A percentile compares a stretch with the other conserved stretches of the same genome.
Conservation (phyloP, 768 basidiomycete species). For the Cantharellus anzutake region DNA sequence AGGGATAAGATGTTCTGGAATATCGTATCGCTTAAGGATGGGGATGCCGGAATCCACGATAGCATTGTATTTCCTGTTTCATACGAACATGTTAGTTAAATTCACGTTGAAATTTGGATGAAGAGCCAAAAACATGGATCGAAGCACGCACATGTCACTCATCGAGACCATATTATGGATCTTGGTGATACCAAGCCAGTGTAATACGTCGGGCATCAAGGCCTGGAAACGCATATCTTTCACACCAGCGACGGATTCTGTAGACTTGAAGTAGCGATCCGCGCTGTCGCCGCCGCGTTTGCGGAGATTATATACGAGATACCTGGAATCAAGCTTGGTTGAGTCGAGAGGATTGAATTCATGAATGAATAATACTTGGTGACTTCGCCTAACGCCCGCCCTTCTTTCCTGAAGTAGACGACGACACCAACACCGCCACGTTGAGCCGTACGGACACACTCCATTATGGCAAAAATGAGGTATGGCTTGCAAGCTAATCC, state of each 20-base stretch:
- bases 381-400: conserved; percentile 82
- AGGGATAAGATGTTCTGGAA: conserved; percentile 81
- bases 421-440: conserved; percentile 82
- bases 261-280: conserved; percentile 84
- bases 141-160: conserved; percentile 51
- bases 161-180: conserved; percentile 80
- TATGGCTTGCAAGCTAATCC: conserved; percentile 63
- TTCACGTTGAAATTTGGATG: not conserved
- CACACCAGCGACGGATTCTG: conserved; percentile 85
- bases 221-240: conserved; percentile 92
- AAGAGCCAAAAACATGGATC: conserved; percentile 1
- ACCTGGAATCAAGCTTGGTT: conserved; percentile 23
- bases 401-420: conserved; percentile 90
- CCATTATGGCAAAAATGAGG: conserved; percentile 80
- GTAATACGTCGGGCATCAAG: conserved; percentile 89
- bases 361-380: conserved; percentile 31
- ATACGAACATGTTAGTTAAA: not conserved
- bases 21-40: conserved; percentile 65
- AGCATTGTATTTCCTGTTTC: conserved; percentile 74
- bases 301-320: conserved; percentile 89
- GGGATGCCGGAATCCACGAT: conserved; percentile 79
- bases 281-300: conserved; percentile 90
- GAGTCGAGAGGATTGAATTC: not conserved
- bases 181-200: conserved; percentile 86
- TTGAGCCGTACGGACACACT: conserved; percentile 70